Percentiles rank a stretch among this genome's conserved stretches.
Evolutionary conservation across 164 flowering plant species (phyloP).

Genomic region (Sedum album): DNA sequence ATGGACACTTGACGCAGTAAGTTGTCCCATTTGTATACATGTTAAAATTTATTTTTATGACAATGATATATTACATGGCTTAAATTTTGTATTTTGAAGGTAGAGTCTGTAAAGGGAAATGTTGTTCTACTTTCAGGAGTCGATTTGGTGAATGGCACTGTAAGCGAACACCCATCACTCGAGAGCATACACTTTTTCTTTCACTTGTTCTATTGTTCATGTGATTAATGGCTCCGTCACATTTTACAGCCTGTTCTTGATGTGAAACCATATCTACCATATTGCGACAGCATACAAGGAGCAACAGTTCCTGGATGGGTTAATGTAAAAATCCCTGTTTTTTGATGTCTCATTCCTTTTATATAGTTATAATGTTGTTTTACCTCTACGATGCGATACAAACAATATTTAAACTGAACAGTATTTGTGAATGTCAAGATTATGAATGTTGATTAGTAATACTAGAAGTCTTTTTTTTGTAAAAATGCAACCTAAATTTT

Average conservation of each 20-base stretch:
- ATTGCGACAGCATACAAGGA: conserved; percentile 64
- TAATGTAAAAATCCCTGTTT: conserved; percentile 32
- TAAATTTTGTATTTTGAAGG: conserved; percentile 25
- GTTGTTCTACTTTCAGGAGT: conserved; percentile 81
- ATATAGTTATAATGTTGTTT: not conserved
- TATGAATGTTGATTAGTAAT: too few species aligned
- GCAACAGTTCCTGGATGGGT: conserved; percentile 80
- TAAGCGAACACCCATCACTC: conserved; percentile 23
- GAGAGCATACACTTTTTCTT: not conserved
- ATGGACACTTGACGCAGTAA: not conserved
- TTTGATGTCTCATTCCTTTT: not conserved
- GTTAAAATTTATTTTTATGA: too few species aligned
- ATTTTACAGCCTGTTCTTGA: conserved; percentile 83
- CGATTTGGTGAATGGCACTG: conserved; percentile 97
- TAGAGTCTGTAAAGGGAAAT: conserved; percentile 65
- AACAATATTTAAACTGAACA: not conserved
- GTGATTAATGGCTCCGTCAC: not conserved
- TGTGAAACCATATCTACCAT: conserved; percentile 89
- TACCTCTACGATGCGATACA: not conserved
- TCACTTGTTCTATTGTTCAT: not conserved
- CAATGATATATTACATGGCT: not conserved
- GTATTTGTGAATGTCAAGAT: not conserved
- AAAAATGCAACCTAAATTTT: not conserved
- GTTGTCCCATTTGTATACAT: too few species aligned
- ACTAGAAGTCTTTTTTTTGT: too few species aligned